A percentile compares a stretch with the other conserved stretches of the same genome.
Conservation (phyloP, 2,329 filamentous ascomycete species). For the Bisporella sp. region DNA sequence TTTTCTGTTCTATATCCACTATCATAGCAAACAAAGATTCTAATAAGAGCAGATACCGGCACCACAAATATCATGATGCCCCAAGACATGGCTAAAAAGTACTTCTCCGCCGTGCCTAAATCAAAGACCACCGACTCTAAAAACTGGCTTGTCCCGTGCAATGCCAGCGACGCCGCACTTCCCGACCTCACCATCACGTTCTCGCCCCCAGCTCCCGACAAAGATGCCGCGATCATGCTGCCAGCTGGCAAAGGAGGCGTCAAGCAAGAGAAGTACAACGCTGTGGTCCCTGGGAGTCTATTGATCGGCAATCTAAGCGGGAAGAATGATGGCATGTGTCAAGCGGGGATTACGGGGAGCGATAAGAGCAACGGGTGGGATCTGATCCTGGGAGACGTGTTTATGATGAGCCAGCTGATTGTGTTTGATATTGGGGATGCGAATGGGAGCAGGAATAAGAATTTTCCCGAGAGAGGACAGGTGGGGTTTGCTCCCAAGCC, state of each 20-base stretch:
- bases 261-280: neutral
- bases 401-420: neutral
- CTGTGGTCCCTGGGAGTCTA: neutral
- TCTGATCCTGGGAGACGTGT: neutral
- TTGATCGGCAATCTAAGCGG: neutral
- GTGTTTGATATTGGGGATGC: neutral
- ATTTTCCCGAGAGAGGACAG: neutral
- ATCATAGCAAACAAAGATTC: neutral
- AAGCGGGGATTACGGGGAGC: neutral
- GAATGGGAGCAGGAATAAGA: neutral
- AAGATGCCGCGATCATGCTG: neutral
- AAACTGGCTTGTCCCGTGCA: neutral
- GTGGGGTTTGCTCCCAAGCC: neutral
- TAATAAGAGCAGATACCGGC: neutral
- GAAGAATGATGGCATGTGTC: conserved; percentile 1
- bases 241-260: neutral
- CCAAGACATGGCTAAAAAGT: neutral
- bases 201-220: neutral
- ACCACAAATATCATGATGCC: neutral
- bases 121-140: neutral
- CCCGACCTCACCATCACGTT: neutral
- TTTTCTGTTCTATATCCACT: neutral
- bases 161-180: neutral
- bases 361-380: neutral
- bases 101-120: neutral